A percentile compares a stretch with the other conserved stretches of the same genome.
These are phyloP conservation scores for Fusarium nisikadoi DNA, from an alignment of 2,329 filamentous ascomycete genomes.

Conservation along the genomic window DNA sequence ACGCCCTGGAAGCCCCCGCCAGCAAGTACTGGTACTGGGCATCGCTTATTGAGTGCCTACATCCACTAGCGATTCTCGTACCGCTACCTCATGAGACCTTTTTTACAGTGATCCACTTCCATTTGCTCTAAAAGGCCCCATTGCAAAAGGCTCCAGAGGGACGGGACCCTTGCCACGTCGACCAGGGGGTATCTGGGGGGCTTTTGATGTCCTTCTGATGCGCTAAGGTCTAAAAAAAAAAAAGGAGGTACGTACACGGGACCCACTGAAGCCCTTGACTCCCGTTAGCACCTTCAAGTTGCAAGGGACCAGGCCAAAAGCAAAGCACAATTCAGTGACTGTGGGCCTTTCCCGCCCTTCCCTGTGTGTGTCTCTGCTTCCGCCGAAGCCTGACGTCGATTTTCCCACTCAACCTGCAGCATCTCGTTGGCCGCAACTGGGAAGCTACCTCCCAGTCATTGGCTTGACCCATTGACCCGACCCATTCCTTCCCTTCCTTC, in stretches of 20 bases:
- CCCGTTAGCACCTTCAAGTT: conserved; percentile 13
- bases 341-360: conserved; percentile 35
- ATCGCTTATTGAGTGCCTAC: not conserved
- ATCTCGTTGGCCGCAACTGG: conserved; percentile 22
- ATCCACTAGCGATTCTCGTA: conserved; percentile 12
- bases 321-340: conserved; percentile 35
- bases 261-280: conserved; percentile 12
- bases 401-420: conserved; percentile 37
- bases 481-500: conserved; percentile 40
- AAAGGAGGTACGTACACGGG: conserved; percentile 19
- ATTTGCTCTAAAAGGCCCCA: conserved; percentile 14
- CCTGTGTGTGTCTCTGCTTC: conserved; percentile 13
- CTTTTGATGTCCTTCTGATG: conserved; percentile 22
- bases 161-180: conserved; percentile 37
- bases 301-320: conserved; percentile 27
- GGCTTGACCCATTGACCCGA: conserved; percentile 20
- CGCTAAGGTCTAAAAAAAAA: conserved; percentile 22
- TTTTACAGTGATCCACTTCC: conserved; percentile 9
- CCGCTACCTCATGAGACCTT: conserved; percentile 26
- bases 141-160: conserved; percentile 30
- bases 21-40: conserved; percentile 24
- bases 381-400: conserved; percentile 36
- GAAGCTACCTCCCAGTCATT: conserved; percentile 17
- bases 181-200: conserved; percentile 31
- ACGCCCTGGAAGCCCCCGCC: conserved; percentile 12